These are phyloP conservation scores for Lachancea nothofagi DNA, from an alignment of 805 yeast species.

Conservation along the genomic window DNA sequence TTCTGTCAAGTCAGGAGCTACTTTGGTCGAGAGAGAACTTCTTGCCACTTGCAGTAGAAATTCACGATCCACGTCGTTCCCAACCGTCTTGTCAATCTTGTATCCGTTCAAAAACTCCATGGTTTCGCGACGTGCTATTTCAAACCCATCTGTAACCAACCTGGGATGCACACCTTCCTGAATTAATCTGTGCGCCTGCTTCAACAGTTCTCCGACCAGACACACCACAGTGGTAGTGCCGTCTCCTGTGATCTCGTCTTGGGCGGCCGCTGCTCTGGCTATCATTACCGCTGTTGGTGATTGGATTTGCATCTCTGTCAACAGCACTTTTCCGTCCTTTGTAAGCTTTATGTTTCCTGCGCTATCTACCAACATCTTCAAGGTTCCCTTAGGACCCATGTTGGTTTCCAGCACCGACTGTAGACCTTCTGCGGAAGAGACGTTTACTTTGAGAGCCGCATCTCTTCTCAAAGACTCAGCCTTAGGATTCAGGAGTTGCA, in stretches of 20 bases:
- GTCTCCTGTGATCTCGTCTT: slow-evolving; percentile 98
- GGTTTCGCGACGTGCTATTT: slow-evolving; percentile 73
- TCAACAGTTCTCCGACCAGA: slow-evolving; percentile 87
- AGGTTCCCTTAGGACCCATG: slow-evolving; percentile 94
- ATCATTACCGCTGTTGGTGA: slow-evolving; percentile 85
- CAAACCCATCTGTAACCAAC: slow-evolving; percentile 91
- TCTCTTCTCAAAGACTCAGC: slow-evolving; percentile 95
- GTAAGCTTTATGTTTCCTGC: slow-evolving; percentile 93
- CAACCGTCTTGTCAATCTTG: slow-evolving; percentile 42
- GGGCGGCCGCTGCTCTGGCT: slow-evolving; percentile 97
- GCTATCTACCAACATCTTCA: slow-evolving; percentile 95
- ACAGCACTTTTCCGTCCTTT: slow-evolving; percentile 90
- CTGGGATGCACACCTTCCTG: slow-evolving; percentile 96
- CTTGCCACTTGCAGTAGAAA: slow-evolving; percentile 87
- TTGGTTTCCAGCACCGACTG: slow-evolving; percentile 89
- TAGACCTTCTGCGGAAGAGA: slow-evolving; percentile 93
- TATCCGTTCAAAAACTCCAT: slow-evolving; percentile 64
- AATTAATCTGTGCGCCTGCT: slow-evolving; percentile 88
- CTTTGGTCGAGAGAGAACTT: slow-evolving; percentile 83
- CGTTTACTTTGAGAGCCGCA: slow-evolving; percentile 93
- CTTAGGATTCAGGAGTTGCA: slow-evolving; percentile 91
- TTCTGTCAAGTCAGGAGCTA: slow-evolving; percentile 67
- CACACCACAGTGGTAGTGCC: slow-evolving; percentile 96
- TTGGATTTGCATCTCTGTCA: slow-evolving; percentile 95
- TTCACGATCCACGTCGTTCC: slow-evolving; percentile 65